Evolutionary conservation across 1,139 yeast species (phyloP), one percentile per base, ranked within the genome.

Genomic region (Scheffersomyces quercinus): DNA sequence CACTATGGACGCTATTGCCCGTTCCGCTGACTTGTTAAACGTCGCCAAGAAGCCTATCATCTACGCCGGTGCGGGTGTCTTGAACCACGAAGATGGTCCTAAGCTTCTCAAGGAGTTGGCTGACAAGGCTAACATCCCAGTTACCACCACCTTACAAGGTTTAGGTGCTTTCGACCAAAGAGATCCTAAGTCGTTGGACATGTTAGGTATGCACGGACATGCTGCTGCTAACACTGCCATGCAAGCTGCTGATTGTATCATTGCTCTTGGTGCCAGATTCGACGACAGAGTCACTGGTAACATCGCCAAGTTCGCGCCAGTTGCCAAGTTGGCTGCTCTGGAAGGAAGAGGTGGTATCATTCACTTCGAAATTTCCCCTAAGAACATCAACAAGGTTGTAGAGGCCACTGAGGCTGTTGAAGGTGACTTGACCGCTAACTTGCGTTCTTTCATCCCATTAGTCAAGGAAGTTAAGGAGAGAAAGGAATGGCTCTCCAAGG

Each of bases 131-230:
- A 76, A 79, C 59, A 91, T 93, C 51, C 99, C 99, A 35, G 99
- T 93, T 45, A 93, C 98, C 39, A 93, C 98, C 15, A 87, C 98
- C 43, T 67, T 93, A 48, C 98, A 91, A 69, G 98, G 88, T 43
- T 79, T 93, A 53, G 99, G 99, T 53, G 88, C 95, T 7, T 93
- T 85, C 60, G 97, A 93, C 68, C 98, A 93, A 73, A 81, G 79
- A 50, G 96, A 91, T 69, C 83, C 85, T 53, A 90, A 90, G 68
- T 84, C 97, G 28, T 73, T 93, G 53, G 97, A 91, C 67, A 88
- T 93, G 95, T 79, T 93, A 55, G 99, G 99, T 59, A 93, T 93
- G 99, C 99, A 93, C 68, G 99, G 99, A 53, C 79, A 84, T 49
- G 97, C 93, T 38, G 91, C 91, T 57, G 99, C 99, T 55, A 93